phyloP scores from a whole-genome alignment of 2,329 filamentous ascomycete species.

The Talaromyces sp. region DNA sequence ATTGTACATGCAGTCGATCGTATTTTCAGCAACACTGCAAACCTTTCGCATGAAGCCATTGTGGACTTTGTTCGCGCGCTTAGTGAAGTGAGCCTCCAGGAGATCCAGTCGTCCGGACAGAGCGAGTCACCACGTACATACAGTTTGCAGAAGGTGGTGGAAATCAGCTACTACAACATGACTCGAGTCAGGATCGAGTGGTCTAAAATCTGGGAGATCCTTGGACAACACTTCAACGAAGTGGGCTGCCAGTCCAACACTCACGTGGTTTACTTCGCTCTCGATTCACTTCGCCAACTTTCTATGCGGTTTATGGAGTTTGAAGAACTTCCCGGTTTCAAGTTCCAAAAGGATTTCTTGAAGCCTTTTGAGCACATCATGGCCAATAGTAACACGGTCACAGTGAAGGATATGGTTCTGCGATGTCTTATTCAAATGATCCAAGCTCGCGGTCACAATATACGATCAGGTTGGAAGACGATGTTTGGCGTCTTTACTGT shows the following conservation, averaged over 20 bases:
- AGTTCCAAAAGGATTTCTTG: constrained; percentile 98
- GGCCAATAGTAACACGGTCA: constrained; percentile 81
- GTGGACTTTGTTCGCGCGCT: constrained; percentile 89
- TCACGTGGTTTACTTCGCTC: constrained; percentile 91
- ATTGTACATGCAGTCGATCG: constrained; percentile 88
- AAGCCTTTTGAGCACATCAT: constrained; percentile 98
- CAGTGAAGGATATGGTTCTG: constrained; percentile 95
- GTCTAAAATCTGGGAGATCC: constrained; percentile 93
- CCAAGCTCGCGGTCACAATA: constrained; percentile 91
- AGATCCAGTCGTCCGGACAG: constrained; percentile 93
- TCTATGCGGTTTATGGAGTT: constrained; percentile 99
- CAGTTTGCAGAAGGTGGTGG: constrained; percentile 94
- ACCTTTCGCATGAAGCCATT: constrained; percentile 87
- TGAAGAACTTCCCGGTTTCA: constrained; percentile 95
- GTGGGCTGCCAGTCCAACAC: constrained; percentile 97
- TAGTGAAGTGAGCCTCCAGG: constrained; percentile 96
- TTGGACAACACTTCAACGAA: constrained; percentile 98
- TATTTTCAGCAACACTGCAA: constrained; percentile 94
- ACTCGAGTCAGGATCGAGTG: constrained; percentile 95
- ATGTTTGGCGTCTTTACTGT: constrained; percentile 99
- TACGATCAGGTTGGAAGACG: constrained; percentile 94
- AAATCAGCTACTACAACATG: constrained; percentile 99
- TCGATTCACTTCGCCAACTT: constrained; percentile 89
- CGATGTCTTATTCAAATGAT: constrained; percentile 99
- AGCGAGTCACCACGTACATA: constrained; percentile 95